Evolutionary conservation across 1,284 basidiomycete species (phyloP), one percentile per base, ranked within the genome.

Genomic region (Trametes pubescens): DNA sequence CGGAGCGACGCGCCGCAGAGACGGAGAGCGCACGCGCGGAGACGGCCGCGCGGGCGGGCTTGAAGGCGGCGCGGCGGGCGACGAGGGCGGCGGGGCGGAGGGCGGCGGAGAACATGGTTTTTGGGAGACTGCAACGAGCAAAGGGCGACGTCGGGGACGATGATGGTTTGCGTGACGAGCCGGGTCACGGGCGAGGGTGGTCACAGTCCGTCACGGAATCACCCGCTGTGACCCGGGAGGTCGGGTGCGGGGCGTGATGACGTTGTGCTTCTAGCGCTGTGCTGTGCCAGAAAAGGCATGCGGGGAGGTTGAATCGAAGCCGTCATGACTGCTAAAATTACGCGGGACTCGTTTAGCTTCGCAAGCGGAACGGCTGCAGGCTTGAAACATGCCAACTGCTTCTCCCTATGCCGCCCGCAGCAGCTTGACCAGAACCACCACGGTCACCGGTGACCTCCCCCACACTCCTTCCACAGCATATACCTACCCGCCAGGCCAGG

Each of bases 1-100:
- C 77, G 21, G 87, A 87, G 60, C 79, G 77, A 54, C 81, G 80
- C 56, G 82, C 78, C 43, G 83, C 72, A 49, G 84, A 84, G 57
- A 81, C 82, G 37, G 89, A 88, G 69, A 92, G 81, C 10, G 84
- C 77, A 66, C 90, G 87, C 46, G 83, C 61, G 34, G 80, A 64
- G 29, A 61, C 61, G 59, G 66, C 59, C 43, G 72, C 62, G 18
- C 75, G 72, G 51, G 71, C 54, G 63, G 74, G 67, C 64, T 61
- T 70, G 61, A 72, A 29, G 58, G 70, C 68, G 46, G 76, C 65
- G 56, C 67, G 60, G 69, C 79, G 81, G 53, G 76, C 69, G 55
- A 69, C 75, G 69, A 78, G 66, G 67, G 70, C 71, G 61, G 73
- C 76, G 55, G 82, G 78, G 59, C 83, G 83, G 69, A 84, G 65